Evolutionary conservation across 208 protist genomes (phyloP).

Genomic region (Herpetomonas tarakana): DNA sequence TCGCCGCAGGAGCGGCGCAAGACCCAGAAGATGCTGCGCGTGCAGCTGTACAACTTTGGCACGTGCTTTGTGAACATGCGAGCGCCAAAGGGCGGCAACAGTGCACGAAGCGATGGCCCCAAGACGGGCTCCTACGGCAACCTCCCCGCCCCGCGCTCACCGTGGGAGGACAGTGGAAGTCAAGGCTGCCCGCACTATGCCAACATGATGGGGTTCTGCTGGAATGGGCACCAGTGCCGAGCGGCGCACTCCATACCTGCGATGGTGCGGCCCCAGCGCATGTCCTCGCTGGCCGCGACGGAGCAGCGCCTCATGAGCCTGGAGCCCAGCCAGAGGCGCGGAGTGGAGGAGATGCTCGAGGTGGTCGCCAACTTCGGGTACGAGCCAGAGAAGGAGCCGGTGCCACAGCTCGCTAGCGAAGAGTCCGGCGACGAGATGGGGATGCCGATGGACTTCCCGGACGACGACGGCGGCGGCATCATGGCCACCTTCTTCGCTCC

Average conservation of each 20-base stretch:
- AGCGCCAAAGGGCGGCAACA: background rate
- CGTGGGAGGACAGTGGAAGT: background rate
- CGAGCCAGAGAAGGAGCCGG: background rate
- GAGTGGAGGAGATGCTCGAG: background rate
- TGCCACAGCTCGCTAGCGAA: background rate
- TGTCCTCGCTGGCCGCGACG: background rate
- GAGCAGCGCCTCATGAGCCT: background rate
- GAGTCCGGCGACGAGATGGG: background rate
- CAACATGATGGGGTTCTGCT: conserved; percentile 2
- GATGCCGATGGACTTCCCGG: background rate
- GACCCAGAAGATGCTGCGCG: conserved; percentile 15
- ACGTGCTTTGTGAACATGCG: conserved; percentile 13
- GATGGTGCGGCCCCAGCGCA: background rate
- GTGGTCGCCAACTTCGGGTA: background rate
- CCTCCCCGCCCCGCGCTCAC: background rate
- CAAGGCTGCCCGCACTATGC: background rate
- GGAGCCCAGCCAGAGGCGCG: background rate
- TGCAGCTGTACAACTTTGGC: conserved; percentile 22
- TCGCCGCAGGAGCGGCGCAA: background rate
- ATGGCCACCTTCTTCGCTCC: background rate
- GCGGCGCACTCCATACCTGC: background rate
- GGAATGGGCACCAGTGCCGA: conserved; percentile 15
- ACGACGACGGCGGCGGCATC: too few species aligned
- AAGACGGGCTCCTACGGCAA: too few species aligned
- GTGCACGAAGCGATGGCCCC: conserved; percentile 3